phyloP scores from a whole-genome alignment of 2,329 filamentous ascomycete genomes.

The Fusarium sp. region DNA sequence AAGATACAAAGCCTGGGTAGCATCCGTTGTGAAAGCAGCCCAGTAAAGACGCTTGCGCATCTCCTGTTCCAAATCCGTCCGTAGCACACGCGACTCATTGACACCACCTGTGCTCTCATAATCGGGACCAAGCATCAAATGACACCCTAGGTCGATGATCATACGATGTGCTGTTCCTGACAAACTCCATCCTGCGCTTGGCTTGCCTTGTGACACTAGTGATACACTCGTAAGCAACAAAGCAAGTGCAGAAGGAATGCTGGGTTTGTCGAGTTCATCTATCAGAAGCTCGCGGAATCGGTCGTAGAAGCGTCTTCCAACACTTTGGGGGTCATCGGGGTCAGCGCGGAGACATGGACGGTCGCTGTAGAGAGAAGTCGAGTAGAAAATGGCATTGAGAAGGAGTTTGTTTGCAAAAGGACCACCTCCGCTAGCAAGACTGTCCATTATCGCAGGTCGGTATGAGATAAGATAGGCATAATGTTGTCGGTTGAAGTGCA shows the following conservation, averaged over 20 bases:
- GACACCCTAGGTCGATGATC: slow-evolving; percentile 54
- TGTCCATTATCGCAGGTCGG: slow-evolving; percentile 55
- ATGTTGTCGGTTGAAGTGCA: slow-evolving; percentile 54
- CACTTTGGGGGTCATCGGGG: slow-evolving; percentile 50
- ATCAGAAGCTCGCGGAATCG: slow-evolving; percentile 53
- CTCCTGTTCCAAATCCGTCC: slow-evolving; percentile 48
- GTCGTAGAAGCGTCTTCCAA: slow-evolving; percentile 53
- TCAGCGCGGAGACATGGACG: slow-evolving; percentile 50
- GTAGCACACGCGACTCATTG: slow-evolving; percentile 44
- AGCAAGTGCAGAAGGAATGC: slow-evolving; percentile 53
- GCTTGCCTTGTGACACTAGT: slow-evolving; percentile 50
- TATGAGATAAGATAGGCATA: slow-evolving; percentile 54
- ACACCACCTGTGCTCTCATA: slow-evolving; percentile 44
- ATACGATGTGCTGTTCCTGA: slow-evolving; percentile 55
- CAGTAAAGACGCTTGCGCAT: slow-evolving; percentile 52
- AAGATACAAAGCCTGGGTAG: slow-evolving; percentile 50
- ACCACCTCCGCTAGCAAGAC: slow-evolving; percentile 50
- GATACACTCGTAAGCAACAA: slow-evolving; percentile 50
- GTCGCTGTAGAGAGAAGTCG: slow-evolving; percentile 54
- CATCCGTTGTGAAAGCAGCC: slow-evolving; percentile 52
- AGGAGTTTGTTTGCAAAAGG: slow-evolving; percentile 54
- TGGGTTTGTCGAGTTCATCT: slow-evolving; percentile 50
- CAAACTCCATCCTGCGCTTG: slow-evolving; percentile 52
- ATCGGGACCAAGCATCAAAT: slow-evolving; percentile 49
- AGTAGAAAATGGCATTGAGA: slow-evolving; percentile 56